A percentile compares a stretch with the other conserved stretches of the same genome.
Evolutionary conservation across 2,329 filamentous ascomycete species (phyloP).

Genomic region (Aspergillus alliaceus): DNA sequence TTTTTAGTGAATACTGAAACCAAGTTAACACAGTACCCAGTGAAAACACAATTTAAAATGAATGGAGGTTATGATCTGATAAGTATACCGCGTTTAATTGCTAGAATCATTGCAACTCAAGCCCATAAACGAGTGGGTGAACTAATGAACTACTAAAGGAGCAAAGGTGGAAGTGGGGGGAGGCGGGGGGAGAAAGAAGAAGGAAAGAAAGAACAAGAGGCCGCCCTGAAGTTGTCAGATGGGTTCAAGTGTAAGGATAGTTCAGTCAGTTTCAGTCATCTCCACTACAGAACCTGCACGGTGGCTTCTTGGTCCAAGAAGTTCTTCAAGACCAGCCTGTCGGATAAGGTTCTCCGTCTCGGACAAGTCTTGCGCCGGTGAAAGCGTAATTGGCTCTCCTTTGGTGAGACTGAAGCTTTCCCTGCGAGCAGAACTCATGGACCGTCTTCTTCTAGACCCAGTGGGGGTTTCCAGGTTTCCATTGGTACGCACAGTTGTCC

Average conservation of each 20-base stretch:
- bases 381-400: slow-evolving; percentile 13
- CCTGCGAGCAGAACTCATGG: slow-evolving; percentile 15
- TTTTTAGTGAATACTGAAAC: neutral
- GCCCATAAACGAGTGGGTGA: neutral
- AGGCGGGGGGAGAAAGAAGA: neutral
- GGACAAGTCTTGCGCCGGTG: slow-evolving; percentile 22
- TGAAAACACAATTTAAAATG: neutral
- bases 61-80: neutral
- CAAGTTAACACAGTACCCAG: neutral
- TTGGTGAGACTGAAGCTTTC: slow-evolving; percentile 19
- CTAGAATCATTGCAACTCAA: neutral
- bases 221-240: neutral
- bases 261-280: slow-evolving; percentile 18
- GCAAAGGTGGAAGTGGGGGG: neutral
- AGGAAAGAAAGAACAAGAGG: neutral
- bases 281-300: slow-evolving; percentile 7
- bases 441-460: slow-evolving; percentile 27
- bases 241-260: slow-evolving; percentile 5
- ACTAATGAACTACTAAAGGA: neutral
- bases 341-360: slow-evolving; percentile 13
- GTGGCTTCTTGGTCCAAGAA: slow-evolving; percentile 17
- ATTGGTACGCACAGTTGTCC: slow-evolving; percentile 18
- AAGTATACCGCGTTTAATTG: neutral
- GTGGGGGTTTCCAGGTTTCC: slow-evolving; percentile 20
- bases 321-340: slow-evolving; percentile 17